phyloP scores from a whole-genome alignment of 768 basidiomycete genomes.

The Pisolithus albus region DNA sequence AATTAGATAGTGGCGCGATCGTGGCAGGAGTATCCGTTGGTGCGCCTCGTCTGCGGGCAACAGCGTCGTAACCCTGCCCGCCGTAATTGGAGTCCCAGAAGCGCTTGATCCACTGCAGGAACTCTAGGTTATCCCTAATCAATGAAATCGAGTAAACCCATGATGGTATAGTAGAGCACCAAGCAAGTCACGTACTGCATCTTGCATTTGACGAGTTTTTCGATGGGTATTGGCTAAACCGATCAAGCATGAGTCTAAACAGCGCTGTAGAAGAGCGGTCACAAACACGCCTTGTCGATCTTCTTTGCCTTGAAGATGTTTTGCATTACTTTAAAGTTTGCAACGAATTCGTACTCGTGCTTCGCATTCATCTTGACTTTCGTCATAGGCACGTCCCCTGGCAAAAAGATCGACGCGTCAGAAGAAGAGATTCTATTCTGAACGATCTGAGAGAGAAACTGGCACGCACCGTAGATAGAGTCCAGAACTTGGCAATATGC shows the following conservation, averaged over 20 bases:
- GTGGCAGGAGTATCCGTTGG: conserved; percentile 74
- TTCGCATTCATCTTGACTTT: conserved; percentile 95
- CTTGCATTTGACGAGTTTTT: conserved; percentile 93
- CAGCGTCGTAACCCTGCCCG: conserved; percentile 83
- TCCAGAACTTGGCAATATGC: conserved; percentile 96
- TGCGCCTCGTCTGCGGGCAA: conserved; percentile 71
- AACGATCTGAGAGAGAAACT: conserved; percentile 14
- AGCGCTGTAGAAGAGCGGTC: neutral
- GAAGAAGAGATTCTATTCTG: conserved; percentile 4
- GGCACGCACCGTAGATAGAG: conserved; percentile 76
- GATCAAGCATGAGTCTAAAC: conserved; percentile 5
- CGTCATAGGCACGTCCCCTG: conserved; percentile 86
- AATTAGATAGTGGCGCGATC: conserved; percentile 54
- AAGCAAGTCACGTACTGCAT: conserved; percentile 73
- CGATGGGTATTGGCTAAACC: conserved; percentile 85
- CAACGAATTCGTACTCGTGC: conserved; percentile 92
- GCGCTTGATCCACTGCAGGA: conserved; percentile 93
- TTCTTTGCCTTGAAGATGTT: conserved; percentile 86
- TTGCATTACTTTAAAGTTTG: conserved; percentile 95
- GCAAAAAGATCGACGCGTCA: conserved; percentile 6
- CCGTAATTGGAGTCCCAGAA: conserved; percentile 93
- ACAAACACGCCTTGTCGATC: conserved; percentile 75
- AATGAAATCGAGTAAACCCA: conserved; percentile 3
- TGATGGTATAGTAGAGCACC: conserved; percentile 1
- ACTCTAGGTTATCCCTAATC: conserved; percentile 91